phyloP scores from a whole-genome alignment of 805 yeast genomes.

The Grigorovia jiainica region DNA sequence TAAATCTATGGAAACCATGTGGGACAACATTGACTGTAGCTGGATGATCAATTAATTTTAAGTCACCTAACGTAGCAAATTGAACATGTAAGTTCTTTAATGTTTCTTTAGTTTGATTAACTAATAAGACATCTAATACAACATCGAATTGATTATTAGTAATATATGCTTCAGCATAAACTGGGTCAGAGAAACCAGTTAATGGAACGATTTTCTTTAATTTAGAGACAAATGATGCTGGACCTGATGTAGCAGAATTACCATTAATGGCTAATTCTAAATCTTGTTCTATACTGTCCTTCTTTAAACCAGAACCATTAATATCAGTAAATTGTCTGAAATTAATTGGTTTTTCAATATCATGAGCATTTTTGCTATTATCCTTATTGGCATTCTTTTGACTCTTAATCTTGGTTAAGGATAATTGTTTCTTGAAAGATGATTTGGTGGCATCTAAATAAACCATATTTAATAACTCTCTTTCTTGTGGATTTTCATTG shows the following conservation, averaged over 20 bases:
- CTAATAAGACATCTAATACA: slow-evolving; percentile 83
- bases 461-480: slow-evolving; percentile 43
- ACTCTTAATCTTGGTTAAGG: slow-evolving; percentile 47
- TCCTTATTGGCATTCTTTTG: slow-evolving; percentile 48
- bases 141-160: slow-evolving; percentile 96
- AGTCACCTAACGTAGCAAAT: slow-evolving; percentile 91
- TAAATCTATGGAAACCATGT: slow-evolving; percentile 89
- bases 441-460: slow-evolving; percentile 81
- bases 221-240: slow-evolving; percentile 62
- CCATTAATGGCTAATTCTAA: slow-evolving; percentile 42
- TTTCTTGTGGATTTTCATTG: slow-evolving; percentile 33
- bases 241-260: slow-evolving; percentile 34
- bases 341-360: slow-evolving; percentile 65
- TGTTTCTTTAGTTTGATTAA: slow-evolving; percentile 88
- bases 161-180: slow-evolving; percentile 94
- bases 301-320: slow-evolving; percentile 29
- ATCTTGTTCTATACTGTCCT: slow-evolving; percentile 50
- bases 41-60: slow-evolving; percentile 89
- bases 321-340: slow-evolving; percentile 68
- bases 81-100: slow-evolving; percentile 87
- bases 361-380: slow-evolving; percentile 55
- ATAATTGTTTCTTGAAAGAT: slow-evolving; percentile 69
- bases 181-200: slow-evolving; percentile 98
- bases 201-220: slow-evolving; percentile 82
- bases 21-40: slow-evolving; percentile 87